Base-by-base conservation (phyloP, 192 early-diverging fungal species). In the Coemansia sp. region DNA sequence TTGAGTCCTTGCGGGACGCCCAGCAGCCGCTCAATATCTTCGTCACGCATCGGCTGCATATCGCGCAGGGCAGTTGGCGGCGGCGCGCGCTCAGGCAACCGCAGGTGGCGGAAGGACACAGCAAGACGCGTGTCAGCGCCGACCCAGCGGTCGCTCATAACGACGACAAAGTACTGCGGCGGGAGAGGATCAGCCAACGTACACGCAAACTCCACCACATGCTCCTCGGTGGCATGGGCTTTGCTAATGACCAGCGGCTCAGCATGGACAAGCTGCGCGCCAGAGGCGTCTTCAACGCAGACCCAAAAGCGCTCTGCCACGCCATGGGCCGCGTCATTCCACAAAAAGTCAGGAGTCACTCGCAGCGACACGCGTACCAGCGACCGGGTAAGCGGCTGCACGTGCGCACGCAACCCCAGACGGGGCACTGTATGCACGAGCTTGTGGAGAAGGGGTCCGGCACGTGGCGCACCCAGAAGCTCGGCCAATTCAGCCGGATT, bases 121-220 rank as follows among this genome's bases (percentile, higher is more conserved):
- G 98, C 92, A 65, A 96, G 72, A 10, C 94, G 86, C 14, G 95
- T 95, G 74, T 98, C 97, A 7, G 89, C 91, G 64, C 93, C 90
- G 50, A 99, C 74, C 98, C 98, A 99, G 3, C 96, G 88, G 78
- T 99, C 98, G 37, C 94, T 93, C n/a, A 95, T 81, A 4, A 98
- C 85, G 42, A 86, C 86, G 50, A 99, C 92, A 82, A 97, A 99
- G 77, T 95, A 98, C 75, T 98, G 97, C 17, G 98, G 97, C 62
- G 95, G 95, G 55, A 98, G 75, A 38, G 97, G 96, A 37, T 98
- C 96, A 60, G 86, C 91, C 37, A 99, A 75, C 6, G 94, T 92
- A 1, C 96, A 94, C 2, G 96, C 95, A 66, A 99, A 98, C 26
- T 90, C 89, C 16, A 95, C 86, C 33, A 88, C 64, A 72, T 98